Evolutionary conservation across 495 filamentous ascomycete genomes (phyloP).

Genomic region (Saxophila tyrrhenica): DNA sequence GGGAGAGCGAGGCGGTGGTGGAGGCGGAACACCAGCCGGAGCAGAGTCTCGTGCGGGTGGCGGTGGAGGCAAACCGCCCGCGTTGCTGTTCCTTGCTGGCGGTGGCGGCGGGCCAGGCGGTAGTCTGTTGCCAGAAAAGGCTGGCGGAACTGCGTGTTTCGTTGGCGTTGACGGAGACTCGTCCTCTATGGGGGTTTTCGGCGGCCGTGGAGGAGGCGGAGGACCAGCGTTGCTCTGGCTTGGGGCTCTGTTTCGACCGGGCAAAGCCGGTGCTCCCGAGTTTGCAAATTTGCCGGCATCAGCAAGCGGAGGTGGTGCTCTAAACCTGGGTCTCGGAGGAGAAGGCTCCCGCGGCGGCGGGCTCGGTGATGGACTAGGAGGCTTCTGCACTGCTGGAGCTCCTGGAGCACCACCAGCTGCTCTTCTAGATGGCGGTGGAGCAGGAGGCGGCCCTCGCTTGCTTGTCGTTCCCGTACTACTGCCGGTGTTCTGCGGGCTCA

Average conservation of each 20-base stretch:
- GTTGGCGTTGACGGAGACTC: conserved; percentile 33
- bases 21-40: conserved; percentile 31
- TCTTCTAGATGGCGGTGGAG: conserved; percentile 73
- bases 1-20: conserved; percentile 30
- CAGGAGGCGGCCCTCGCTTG: conserved; percentile 63
- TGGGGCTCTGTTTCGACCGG: conserved; percentile 44
- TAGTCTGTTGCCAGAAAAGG: conserved; percentile 60
- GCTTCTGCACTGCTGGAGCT: conserved; percentile 35
- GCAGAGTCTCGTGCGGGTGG: conserved; percentile 38
- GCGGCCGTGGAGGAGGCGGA: conserved; percentile 74
- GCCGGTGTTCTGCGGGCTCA: conserved; percentile 61
- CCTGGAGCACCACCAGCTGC: conserved; percentile 30
- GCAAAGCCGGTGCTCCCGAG: conserved; percentile 30
- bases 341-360: conserved; percentile 39
- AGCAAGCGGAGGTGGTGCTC: conserved; percentile 22
- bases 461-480: conserved; percentile 39
- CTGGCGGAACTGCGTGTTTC: conserved; percentile 70
- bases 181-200: conserved; percentile 75
- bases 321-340: conserved; percentile 30
- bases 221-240: conserved; percentile 56
- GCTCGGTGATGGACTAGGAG: conserved; percentile 34
- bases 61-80: conserved; percentile 40
- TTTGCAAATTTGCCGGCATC: conserved; percentile 23
- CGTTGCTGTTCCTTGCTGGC: conserved; percentile 43
- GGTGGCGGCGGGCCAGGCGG: conserved; percentile 57